Conservation (phyloP, 148 eudicot genomes). For the Rhododendron molle region DNA sequence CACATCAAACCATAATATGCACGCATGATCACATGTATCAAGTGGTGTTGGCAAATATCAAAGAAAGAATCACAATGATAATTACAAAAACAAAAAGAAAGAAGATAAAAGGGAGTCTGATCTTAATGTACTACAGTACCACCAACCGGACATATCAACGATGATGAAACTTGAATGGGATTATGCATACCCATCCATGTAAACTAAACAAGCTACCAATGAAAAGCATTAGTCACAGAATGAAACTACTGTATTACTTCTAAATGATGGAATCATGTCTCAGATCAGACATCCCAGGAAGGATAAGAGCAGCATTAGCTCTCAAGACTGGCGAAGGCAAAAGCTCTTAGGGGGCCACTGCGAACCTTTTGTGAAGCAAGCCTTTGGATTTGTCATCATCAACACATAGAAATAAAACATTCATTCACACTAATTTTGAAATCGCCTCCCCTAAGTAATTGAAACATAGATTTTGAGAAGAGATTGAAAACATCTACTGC, state of each 20-base stretch:
- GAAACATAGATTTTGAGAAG: too few species aligned
- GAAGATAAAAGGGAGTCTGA: too few species aligned
- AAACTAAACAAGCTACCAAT: not conserved
- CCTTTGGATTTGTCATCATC: slow-evolving; percentile 28
- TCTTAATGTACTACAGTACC: too few species aligned
- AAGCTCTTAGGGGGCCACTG: not conserved
- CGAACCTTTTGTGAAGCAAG: slow-evolving; percentile 31
- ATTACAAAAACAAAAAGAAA: too few species aligned
- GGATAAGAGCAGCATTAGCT: not conserved
- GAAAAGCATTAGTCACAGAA: not conserved
- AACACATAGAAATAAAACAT: slow-evolving; percentile 14
- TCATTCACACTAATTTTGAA: not conserved
- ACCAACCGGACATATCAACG: too few species aligned
- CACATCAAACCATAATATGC: too few species aligned
- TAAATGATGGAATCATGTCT: not conserved
- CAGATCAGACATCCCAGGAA: slow-evolving; percentile 2
- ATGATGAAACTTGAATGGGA: too few species aligned
- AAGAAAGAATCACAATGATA: too few species aligned
- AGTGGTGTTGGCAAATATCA: too few species aligned
- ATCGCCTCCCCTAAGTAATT: not conserved
- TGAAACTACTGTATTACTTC: not conserved
- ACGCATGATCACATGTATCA: too few species aligned
- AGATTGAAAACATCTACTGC: too few species aligned
- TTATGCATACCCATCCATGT: not conserved
- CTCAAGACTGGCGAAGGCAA: not conserved